Percentiles rank a stretch among this genome's conserved stretches.
phyloP scores from a whole-genome alignment of 2,329 filamentous ascomycete species.

The Diplocarpon mali region DNA sequence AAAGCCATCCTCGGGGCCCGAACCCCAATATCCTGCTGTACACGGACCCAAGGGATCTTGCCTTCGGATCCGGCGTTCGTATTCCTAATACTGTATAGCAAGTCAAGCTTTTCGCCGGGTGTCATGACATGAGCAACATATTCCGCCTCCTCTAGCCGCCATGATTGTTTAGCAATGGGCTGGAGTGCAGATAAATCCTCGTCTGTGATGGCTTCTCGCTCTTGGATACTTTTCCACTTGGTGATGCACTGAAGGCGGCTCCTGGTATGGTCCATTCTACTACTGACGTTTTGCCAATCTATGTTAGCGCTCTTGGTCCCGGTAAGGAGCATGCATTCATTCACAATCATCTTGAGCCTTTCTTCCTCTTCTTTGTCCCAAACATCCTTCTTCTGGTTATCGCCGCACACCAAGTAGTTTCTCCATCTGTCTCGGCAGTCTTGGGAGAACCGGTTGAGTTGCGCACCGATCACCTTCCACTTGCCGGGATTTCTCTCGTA shows the following conservation, averaged over 20 bases:
- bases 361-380: constrained; percentile 54
- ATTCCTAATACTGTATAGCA: constrained; percentile 35
- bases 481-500: constrained; percentile 36
- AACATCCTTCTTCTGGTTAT: constrained; percentile 36
- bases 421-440: constrained; percentile 62
- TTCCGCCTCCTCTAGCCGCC: constrained; percentile 34
- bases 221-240: constrained; percentile 46
- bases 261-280: constrained; percentile 48
- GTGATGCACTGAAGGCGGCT: constrained; percentile 55
- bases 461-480: constrained; percentile 51
- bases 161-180: constrained; percentile 28
- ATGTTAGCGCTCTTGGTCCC: constrained; percentile 28
- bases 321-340: constrained; percentile 27
- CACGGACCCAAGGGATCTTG: constrained; percentile 39
- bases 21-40: constrained; percentile 34
- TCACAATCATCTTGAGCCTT: constrained; percentile 33
- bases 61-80: constrained; percentile 32
- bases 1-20: constrained; percentile 27
- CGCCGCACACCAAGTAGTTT: constrained; percentile 52
- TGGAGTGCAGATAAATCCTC: constrained; percentile 10
- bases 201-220: constrained; percentile 20
- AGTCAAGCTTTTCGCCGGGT: constrained; percentile 33
- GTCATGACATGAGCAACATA: constrained; percentile 33
- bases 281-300: constrained; percentile 55
- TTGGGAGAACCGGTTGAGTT: constrained; percentile 51